These are phyloP conservation scores for Coemansia sp. DNA, from an alignment of 192 early-diverging fungal genomes.

Conservation along the genomic window DNA sequence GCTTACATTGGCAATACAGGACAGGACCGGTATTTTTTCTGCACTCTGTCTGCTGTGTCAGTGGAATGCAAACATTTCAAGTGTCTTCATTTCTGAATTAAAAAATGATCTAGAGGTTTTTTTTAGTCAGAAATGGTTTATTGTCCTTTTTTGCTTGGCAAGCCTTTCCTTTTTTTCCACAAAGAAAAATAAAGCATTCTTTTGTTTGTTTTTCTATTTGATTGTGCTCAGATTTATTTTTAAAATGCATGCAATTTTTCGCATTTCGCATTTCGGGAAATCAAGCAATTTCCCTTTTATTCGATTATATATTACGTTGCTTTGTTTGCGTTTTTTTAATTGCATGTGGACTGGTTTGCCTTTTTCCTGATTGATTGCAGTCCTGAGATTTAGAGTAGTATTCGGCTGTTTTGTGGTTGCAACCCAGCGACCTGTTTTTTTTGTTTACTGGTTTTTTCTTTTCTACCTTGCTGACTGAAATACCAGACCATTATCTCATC, in stretches of 20 bases:
- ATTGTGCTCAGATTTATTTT: not conserved
- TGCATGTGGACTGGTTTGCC: not conserved
- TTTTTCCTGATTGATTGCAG: not conserved
- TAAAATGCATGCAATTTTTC: not conserved
- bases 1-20: too few relatives aligned
- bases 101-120: not conserved
- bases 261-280: conserved; percentile 1
- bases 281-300: not conserved
- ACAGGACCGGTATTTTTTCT: too few relatives aligned
- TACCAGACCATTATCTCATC: too few relatives aligned
- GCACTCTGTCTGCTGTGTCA: too few relatives aligned
- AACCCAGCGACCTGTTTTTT: too few relatives aligned
- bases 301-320: not conserved
- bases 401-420: too few relatives aligned
- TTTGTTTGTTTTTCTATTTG: not conserved
- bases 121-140: not conserved
- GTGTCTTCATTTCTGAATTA: too few relatives aligned
- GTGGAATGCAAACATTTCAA: too few relatives aligned
- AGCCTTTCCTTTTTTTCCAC: not conserved
- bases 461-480: too few relatives aligned
- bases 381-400: not conserved
- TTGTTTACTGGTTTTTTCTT: too few relatives aligned
- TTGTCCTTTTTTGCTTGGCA: not conserved
- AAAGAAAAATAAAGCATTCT: not conserved
- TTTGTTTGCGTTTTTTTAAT: not conserved